Base-by-base conservation (phyloP, 1,139 yeast species). In the Entelexis sorbosivorans region DNA sequence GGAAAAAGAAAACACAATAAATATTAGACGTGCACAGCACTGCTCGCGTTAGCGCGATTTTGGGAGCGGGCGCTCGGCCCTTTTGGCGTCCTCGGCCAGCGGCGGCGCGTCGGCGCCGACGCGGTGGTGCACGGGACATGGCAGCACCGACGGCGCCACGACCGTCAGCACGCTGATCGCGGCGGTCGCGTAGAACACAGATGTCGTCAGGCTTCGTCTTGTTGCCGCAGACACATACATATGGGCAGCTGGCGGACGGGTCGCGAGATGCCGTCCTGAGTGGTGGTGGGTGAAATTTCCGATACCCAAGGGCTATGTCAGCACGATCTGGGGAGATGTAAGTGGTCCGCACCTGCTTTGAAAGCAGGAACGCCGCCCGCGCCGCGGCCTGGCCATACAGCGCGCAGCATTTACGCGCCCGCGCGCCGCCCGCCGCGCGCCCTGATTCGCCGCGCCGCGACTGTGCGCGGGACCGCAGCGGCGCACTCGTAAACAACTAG, bases 121-220 rank as follows among this genome's bases (percentile, higher is more conserved):
- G 11, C 62, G 58, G 47, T 52, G 60, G 58, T 78, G 82, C 20
- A 81, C 81, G 1, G 93, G 93, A 67, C 93, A 83, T n/a, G 88
- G 88, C 33, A 59, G 43, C 48, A 83, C 66, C 16, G 82, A 77
- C 59, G 83, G 82, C 13, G 85, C 82, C 2, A 82, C 78, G 13
- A 83, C 91, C 49, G 85, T 69, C 50, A 79, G 69, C 56, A 82
- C 76, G 45, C 91, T 82, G 31, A 83, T 78, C 34, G 82, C 75
- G 60, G 82, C 81, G 0, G 91, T 82, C n/a, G 88, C 78, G 32
- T 82, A 77, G 66, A 83, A 83, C 54, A 82, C 72, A 26, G 87
- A 81, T 52, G 77, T 75, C 31, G 87, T 81, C 52, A 82, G 70
- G 36, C 54, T 47, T 22, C 59, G 45, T 14, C 60, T 38, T 16